A percentile compares a stretch with the other conserved stretches of the same genome.
These are phyloP conservation scores for Thielaviopsis populi DNA, from an alignment of 2,329 filamentous ascomycete genomes.

Conservation along the genomic window DNA sequence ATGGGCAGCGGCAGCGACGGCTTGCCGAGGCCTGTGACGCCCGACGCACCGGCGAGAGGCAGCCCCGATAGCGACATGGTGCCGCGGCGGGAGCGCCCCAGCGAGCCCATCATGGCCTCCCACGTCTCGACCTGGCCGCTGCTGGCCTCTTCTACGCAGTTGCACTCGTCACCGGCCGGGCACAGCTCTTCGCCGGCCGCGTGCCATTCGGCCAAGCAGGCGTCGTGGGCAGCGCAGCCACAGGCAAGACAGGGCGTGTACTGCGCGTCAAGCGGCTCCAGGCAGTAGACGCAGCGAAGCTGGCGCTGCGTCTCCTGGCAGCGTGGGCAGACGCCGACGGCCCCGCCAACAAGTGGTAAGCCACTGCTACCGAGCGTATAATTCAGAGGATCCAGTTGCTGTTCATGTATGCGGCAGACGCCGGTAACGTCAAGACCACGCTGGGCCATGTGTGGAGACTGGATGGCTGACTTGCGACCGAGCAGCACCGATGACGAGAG, in stretches of 20 bases:
- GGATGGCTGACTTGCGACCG: constrained; percentile 28
- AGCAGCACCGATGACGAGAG: constrained; percentile 23
- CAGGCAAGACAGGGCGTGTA: constrained; percentile 48
- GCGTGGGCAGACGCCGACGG: constrained; percentile 35
- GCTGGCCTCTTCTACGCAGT: constrained; percentile 42
- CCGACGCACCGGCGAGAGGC: constrained; percentile 18
- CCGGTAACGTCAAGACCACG: constrained; percentile 48
- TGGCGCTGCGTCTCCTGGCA: constrained; percentile 42
- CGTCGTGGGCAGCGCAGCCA: constrained; percentile 45
- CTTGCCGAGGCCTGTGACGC: neutral
- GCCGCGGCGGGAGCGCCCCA: constrained; percentile 18
- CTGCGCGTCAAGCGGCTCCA: constrained; percentile 43
- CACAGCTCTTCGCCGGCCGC: constrained; percentile 41
- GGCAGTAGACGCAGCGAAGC: constrained; percentile 46
- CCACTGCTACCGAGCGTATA: constrained; percentile 26
- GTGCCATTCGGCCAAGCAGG: constrained; percentile 45
- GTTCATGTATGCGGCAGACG: constrained; percentile 47
- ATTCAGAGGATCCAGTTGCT: constrained; percentile 43
- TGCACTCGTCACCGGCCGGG: constrained; percentile 49
- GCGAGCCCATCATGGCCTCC: constrained; percentile 37
- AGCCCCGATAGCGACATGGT: constrained; percentile 2
- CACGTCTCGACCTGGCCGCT: constrained; percentile 46
- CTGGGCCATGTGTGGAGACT: constrained; percentile 25
- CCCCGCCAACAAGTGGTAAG: constrained; percentile 28
- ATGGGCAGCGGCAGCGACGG: neutral